Evolutionary conservation across 1,139 yeast species (phyloP), one percentile per base, ranked within the genome.

Genomic region (Schizosaccharomyces versatilis): DNA sequence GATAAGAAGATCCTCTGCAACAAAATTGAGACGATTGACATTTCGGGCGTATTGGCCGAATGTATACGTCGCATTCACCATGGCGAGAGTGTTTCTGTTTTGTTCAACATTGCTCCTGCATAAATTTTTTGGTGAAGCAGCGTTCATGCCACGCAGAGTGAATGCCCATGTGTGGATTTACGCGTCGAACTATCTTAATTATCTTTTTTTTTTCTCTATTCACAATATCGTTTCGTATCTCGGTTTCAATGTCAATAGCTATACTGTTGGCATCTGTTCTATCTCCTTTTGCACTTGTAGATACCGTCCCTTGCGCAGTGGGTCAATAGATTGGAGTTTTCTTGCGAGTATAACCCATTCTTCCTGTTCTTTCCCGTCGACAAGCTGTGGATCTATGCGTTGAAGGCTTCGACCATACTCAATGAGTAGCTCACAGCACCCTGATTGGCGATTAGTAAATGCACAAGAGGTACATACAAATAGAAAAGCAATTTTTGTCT

Each of bases 51-150:
- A 15, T 81, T 90, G 64, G 95, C 94, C 14, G 99, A 90, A 67
- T 90, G 59, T 1, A 85, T 90, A 54, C 75, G 99, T 67, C 74
- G 99, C 67, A 88, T 90, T 53, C 95, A 90, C 68, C 90, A 90
- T 62, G 99, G 99, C 61, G 99, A 90, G 71, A 79, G 90, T 38
- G 95, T 90, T 19, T 81, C 94, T 17, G 82, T 86, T 84, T 73
- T 90, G 59, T 90, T 90, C 69, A 54, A 54, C 19, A 49, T 52
- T 38, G 54, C 54, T 47, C 58, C 58, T 8, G 53, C 52, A 12
- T 54, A 47, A n/a, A 10, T 24, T 41, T 12, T 24, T 9, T 3
- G 32, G 32, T 24, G 32, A 24, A 24, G 32, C 32, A 24, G 32
- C 32, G 32, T 24, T 24, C 5, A 5, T 24, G 32, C 32, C 32